Evolutionary conservation across 2,329 filamentous ascomycete genomes (phyloP).

Genomic region (Colletotrichum cereale): DNA sequence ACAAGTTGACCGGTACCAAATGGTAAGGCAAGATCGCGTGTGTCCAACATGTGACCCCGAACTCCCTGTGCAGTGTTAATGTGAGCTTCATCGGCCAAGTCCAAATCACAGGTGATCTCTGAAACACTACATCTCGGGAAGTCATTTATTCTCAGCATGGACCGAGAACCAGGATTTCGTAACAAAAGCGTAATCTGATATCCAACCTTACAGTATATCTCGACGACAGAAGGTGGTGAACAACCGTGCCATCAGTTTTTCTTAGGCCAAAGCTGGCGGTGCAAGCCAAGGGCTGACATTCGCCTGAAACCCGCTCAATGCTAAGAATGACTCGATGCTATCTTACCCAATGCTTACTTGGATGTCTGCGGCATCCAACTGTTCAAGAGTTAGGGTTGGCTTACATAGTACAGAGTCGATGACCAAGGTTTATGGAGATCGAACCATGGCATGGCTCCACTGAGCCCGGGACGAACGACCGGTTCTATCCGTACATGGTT

Average conservation of each 20-base stretch:
- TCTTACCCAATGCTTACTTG: no score
- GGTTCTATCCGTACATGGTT: neutral
- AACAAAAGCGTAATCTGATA: no score
- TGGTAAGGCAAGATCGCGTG: neutral
- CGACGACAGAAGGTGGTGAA: neutral
- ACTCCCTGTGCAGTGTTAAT: neutral
- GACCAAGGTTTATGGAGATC: neutral
- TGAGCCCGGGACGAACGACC: neutral
- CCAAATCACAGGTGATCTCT: neutral
- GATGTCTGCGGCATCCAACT: neutral
- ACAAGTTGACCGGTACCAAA: neutral
- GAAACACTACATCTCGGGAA: neutral
- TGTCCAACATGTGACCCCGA: neutral
- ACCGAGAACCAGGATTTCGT: neutral
- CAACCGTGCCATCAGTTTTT: no score
- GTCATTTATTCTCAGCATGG: neutral
- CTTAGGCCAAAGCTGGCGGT: neutral
- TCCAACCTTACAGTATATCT: no score
- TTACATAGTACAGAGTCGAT: no score
- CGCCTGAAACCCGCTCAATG: neutral
- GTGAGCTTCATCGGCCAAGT: neutral
- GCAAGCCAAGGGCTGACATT: neutral
- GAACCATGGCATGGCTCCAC: neutral
- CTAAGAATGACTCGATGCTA: neutral
- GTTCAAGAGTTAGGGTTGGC: neutral